These are phyloP conservation scores for Platismatia glauca DNA, from an alignment of 495 filamentous ascomycete species.

Conservation along the genomic window DNA sequence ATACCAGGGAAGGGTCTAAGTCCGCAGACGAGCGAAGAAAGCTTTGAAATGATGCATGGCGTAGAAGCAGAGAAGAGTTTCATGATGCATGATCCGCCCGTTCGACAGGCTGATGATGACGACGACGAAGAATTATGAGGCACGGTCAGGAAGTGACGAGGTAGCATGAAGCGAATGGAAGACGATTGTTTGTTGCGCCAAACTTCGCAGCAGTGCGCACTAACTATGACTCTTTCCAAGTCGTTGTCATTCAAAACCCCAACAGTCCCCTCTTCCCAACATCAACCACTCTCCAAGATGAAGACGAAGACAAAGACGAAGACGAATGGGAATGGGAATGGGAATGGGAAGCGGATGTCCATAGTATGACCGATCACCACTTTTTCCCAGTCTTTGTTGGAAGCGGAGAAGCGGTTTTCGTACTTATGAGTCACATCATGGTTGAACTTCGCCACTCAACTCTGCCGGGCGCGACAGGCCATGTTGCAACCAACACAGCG, in stretches of 20 bases:
- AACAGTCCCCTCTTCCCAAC: background rate
- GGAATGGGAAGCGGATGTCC: background rate
- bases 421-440: background rate
- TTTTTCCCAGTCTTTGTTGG: background rate
- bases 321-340: too few relatives aligned
- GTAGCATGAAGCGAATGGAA: background rate
- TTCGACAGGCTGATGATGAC: background rate
- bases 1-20: slow-evolving; percentile 22
- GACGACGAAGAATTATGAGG: background rate
- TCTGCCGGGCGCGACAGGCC: background rate
- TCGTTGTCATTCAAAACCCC: background rate
- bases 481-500: background rate
- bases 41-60: slow-evolving; percentile 49
- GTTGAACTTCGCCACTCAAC: background rate
- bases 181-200: background rate
- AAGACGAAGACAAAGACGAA: too few relatives aligned
- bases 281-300: too few relatives aligned
- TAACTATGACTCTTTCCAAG: background rate
- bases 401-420: background rate
- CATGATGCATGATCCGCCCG: background rate
- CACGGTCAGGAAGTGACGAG: background rate
- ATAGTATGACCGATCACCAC: background rate
- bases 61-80: slow-evolving; percentile 31
- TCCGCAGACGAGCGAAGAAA: slow-evolving; percentile 46
- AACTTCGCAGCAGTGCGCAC: too few relatives aligned